phyloP scores from a whole-genome alignment of 257 asterid genomes.

The Salvia miltiorrhiza region DNA sequence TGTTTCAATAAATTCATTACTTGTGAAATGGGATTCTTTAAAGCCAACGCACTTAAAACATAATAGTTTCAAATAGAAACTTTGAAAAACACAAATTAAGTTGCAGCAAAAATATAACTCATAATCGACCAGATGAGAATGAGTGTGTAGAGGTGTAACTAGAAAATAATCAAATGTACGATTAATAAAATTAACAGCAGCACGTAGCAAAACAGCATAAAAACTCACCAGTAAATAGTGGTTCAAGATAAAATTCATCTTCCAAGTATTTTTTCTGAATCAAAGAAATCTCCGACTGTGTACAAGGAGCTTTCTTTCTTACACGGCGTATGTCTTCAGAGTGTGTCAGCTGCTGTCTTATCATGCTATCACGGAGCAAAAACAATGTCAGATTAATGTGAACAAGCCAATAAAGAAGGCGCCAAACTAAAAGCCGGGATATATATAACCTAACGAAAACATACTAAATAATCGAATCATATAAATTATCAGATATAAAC shows the following conservation, averaged over 20 bases:
- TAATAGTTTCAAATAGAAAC: too few relatives aligned
- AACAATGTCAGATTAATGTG: constrained; percentile 15
- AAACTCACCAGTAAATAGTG: constrained; percentile 57
- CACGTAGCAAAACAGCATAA: constrained; percentile 3
- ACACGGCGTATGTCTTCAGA: constrained; percentile 75
- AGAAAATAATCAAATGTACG: background rate
- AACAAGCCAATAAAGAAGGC: constrained; percentile 9
- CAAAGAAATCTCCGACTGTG: constrained; percentile 63
- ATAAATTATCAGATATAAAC: too few relatives aligned
- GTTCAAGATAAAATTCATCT: constrained; percentile 56
- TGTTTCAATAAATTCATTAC: background rate
- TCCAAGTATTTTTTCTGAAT: constrained; percentile 60
- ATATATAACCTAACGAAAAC: background rate
- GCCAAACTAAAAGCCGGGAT: background rate
- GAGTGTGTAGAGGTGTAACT: background rate
- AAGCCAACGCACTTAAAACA: too few relatives aligned
- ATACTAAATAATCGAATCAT: background rate
- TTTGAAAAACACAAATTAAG: too few relatives aligned
- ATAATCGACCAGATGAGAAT: too few relatives aligned
- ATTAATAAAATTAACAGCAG: background rate
- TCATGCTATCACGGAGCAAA: constrained; percentile 44
- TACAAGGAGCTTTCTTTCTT: constrained; percentile 90
- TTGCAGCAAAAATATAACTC: too few relatives aligned
- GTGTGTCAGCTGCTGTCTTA: constrained; percentile 68
- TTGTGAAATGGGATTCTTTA: too few relatives aligned